phyloP scores from a whole-genome alignment of 106 monocot genomes.

The Ottelia alismoides region DNA sequence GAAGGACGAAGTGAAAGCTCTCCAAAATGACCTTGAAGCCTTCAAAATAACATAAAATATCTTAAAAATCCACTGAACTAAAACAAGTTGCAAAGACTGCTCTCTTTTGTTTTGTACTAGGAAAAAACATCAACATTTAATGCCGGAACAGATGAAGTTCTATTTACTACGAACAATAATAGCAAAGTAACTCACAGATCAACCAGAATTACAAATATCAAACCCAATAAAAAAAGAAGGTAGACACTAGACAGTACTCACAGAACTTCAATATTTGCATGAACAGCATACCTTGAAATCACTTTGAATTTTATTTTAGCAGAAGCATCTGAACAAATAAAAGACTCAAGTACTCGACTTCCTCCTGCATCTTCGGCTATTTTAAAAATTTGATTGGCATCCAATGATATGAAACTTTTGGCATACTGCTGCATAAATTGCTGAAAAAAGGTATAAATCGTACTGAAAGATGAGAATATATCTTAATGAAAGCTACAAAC shows the following conservation, averaged over 20 bases:
- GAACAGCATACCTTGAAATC: constrained; percentile 44
- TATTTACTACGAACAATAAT: background rate
- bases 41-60: constrained; percentile 13
- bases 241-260: background rate
- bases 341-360: constrained; percentile 50
- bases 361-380: constrained; percentile 63
- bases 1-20: constrained; percentile 68
- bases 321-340: constrained; percentile 46
- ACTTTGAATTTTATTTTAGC: constrained; percentile 36
- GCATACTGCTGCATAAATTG: constrained; percentile 28
- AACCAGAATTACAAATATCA: background rate
- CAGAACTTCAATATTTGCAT: background rate
- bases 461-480: too few species aligned
- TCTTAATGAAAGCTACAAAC: too few species aligned
- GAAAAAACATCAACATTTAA: constrained; percentile 3
- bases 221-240: background rate
- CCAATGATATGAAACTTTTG: constrained; percentile 38
- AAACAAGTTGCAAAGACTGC: too few species aligned
- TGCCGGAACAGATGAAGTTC: background rate
- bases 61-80: background rate
- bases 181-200: background rate
- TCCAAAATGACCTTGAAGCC: constrained; percentile 60
- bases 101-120: too few species aligned
- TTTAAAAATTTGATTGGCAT: constrained; percentile 26
- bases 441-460: too few species aligned